These are phyloP conservation scores for Miamiensis avidus DNA, from an alignment of 169 alveolate genomes.

Conservation along the genomic window DNA sequence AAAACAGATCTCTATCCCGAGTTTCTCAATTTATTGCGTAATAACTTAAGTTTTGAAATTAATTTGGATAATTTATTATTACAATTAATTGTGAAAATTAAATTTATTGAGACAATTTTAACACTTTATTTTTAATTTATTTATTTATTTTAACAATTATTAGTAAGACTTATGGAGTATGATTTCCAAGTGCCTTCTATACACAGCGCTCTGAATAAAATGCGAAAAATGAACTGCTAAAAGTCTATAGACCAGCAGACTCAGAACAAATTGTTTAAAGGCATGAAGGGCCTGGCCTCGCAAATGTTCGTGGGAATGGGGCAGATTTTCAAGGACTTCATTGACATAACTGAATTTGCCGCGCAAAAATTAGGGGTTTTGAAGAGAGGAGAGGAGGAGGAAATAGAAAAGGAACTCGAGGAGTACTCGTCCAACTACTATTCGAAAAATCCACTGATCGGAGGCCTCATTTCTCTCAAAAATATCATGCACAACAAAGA, in stretches of 20 bases:
- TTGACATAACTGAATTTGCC: constrained; percentile 1
- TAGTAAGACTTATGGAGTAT: neutral
- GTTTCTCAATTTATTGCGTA: neutral
- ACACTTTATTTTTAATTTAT: too few species aligned
- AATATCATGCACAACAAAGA: constrained; percentile 9
- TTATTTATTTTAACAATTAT: too few species aligned
- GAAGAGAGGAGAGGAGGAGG: neutral
- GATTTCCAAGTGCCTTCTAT: neutral
- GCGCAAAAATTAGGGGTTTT: constrained; percentile 1
- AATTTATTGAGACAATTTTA: too few species aligned
- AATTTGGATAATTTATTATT: too few species aligned
- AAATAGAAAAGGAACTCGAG: constrained; percentile 5
- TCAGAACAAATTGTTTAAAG: neutral
- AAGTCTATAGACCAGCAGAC: neutral
- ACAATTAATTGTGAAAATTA: too few species aligned
- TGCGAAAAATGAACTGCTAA: neutral
- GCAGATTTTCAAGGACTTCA: too few species aligned
- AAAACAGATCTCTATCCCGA: neutral
- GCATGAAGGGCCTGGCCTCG: neutral
- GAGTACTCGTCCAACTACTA: constrained; percentile 15
- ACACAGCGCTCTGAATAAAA: neutral
- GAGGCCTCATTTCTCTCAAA: constrained; percentile 26
- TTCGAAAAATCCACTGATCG: constrained; percentile 31
- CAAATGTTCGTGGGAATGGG: neutral
- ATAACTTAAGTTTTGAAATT: too few species aligned